Evolutionary conservation across 306 rosid genomes (phyloP).

Genomic region (Cyclanthera cordifolia): DNA sequence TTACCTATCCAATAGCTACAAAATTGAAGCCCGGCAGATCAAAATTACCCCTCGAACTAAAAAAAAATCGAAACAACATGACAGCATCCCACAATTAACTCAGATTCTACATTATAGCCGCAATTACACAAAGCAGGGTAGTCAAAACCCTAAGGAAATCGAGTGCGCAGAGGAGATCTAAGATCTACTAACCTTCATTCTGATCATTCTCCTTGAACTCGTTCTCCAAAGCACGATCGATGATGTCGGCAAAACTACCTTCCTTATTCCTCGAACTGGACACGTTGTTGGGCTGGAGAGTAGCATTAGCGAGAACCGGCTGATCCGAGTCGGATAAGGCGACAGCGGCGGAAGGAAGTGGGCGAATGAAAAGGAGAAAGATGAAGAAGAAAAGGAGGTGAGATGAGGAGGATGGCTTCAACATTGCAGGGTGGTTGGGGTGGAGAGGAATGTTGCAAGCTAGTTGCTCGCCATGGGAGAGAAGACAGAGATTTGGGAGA

Average conservation of each 20-base stretch:
- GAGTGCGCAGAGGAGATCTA: not conserved
- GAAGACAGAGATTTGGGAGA: constrained; percentile 5
- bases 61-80: not conserved
- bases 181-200: constrained; percentile 59
- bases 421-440: constrained; percentile 5
- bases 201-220: constrained; percentile 92
- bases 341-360: constrained; percentile 31
- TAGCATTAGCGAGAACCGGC: constrained; percentile 33
- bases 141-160: constrained; percentile 8
- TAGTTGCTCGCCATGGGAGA: constrained; percentile 7
- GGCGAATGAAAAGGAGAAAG: constrained; percentile 22
- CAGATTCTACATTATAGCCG: not conserved
- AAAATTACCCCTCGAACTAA: not conserved
- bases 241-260: constrained; percentile 83
- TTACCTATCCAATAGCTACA: not conserved
- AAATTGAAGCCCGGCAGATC: not conserved
- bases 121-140: not conserved
- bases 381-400: constrained; percentile 11
- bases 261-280: constrained; percentile 53
- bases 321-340: constrained; percentile 42
- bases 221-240: constrained; percentile 85
- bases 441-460: constrained; percentile 6
- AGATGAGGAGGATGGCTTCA: not conserved
- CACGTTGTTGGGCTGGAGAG: constrained; percentile 41
- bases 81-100: not conserved